Percentiles rank a stretch among this genome's conserved stretches.
Evolutionary conservation across 768 basidiomycete genomes (phyloP).

Genomic region (Tephrocybe rancida): DNA sequence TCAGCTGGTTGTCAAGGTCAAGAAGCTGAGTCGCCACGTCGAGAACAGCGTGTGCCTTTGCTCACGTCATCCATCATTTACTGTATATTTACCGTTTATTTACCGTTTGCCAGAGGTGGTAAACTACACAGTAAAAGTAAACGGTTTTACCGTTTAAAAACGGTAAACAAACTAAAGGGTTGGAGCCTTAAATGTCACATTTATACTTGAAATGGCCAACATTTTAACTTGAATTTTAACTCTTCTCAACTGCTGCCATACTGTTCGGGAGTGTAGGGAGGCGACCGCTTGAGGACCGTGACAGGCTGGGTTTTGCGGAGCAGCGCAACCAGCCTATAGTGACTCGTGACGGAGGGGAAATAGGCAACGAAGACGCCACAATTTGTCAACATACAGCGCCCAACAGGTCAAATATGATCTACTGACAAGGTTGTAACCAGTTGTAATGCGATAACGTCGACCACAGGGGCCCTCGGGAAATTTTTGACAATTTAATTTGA

Average conservation of each 20-base stretch:
- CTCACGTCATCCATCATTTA: not conserved
- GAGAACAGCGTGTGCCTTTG: not conserved
- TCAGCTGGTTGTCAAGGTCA: too few species aligned
- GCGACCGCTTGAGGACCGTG: not conserved
- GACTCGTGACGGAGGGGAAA: not conserved
- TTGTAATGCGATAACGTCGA: too few species aligned
- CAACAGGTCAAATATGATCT: too few species aligned
- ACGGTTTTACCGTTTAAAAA: slow-evolving; percentile 8
- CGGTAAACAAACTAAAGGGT: slow-evolving; percentile 12
- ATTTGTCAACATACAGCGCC: too few species aligned
- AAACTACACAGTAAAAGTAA: slow-evolving; percentile 10
- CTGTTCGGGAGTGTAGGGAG: not conserved
- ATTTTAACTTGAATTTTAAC: too few species aligned
- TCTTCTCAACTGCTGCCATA: too few species aligned
- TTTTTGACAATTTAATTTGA: too few species aligned
- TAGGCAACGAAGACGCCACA: too few species aligned
- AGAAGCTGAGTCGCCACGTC: too few species aligned
- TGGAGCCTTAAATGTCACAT: slow-evolving; percentile 16
- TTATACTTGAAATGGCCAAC: too few species aligned
- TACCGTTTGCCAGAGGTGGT: not conserved
- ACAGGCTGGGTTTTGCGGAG: not conserved
- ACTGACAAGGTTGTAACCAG: too few species aligned
- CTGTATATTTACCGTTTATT: slow-evolving; percentile 5
- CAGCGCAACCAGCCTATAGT: not conserved
- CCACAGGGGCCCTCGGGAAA: too few species aligned